These are phyloP conservation scores for Hymenoscyphus fructigenus DNA, from an alignment of 2,329 filamentous ascomycete genomes.

Conservation along the genomic window DNA sequence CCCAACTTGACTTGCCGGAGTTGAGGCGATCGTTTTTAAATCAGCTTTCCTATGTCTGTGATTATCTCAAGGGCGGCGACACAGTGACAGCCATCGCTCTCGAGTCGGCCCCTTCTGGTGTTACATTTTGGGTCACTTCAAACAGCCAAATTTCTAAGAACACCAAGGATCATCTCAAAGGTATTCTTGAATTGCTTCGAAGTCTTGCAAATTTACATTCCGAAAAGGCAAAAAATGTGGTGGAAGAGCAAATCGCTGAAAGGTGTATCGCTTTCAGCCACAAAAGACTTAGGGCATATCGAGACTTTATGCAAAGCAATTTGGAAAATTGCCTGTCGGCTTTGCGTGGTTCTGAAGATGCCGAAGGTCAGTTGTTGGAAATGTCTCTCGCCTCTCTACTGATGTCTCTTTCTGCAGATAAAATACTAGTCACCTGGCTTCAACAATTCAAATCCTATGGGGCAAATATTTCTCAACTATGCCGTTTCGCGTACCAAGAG, in stretches of 20 bases:
- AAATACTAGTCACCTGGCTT: background rate
- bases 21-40: background rate
- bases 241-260: background rate
- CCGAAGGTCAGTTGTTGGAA: background rate
- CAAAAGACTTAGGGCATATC: background rate
- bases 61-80: background rate
- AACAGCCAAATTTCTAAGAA: background rate
- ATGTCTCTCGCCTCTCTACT: background rate
- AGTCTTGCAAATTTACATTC: background rate
- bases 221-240: background rate
- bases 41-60: background rate
- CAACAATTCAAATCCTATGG: background rate
- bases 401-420: background rate
- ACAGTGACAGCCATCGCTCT: background rate
- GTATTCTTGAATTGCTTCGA: background rate
- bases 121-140: background rate
- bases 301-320: background rate
- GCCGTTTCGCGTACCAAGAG: background rate
- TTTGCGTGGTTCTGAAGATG: background rate
- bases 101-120: background rate
- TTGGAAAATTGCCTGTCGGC: background rate
- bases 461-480: background rate
- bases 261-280: background rate
- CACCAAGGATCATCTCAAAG: background rate
- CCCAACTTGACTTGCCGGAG: background rate